Evolutionary conservation across 352 stramenopile species (phyloP), one percentile per base, ranked within the genome.

Genomic region (Albugo laibachii): DNA sequence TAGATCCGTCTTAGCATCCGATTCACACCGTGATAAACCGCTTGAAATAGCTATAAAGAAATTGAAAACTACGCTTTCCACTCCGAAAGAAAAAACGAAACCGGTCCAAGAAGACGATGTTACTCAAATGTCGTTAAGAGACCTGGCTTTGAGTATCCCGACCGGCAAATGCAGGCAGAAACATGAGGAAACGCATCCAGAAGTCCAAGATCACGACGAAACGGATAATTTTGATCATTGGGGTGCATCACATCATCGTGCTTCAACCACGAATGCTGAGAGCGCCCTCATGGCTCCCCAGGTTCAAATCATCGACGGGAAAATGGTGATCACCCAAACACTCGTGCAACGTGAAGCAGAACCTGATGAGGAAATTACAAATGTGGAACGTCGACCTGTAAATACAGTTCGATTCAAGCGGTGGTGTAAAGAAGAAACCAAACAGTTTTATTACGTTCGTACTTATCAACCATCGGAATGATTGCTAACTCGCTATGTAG

Each of bases 371-470:
- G 24, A 31, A 31, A 31, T 8, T 3, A 31, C 8, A 31, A 31
- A 3, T 31, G 24, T 10, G 24, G 24, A 31, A 31, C 24, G 24
- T 31, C 24, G 8, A 31, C 24, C 3, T 10, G 5, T 35, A 19
- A 1, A 31, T 24, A 20, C 38, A 18, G 31, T 19, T 24, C 13
- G 16, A 15, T 49, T 21, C 37, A 54, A 54, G 20, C 53, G 77
- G 19, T 91, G 77, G 77, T 57, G 57, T 16, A 82, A 86, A 55
- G 68, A 84, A 8, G 77, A 91, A 45, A 91, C 77, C 1, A 87
- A 86, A 57, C 74, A 91, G 47, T 91, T 91, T 48, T 91, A 85
- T 53, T 91, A 91, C 51, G 66, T 77, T 52, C 38, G 65, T 70
- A 20, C 24, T 41, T 37, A 31, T 31, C 43, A 35, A 38, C 15